These are phyloP conservation scores for Sicyos edulis DNA, from an alignment of 306 rosid species.

Conservation along the genomic window DNA sequence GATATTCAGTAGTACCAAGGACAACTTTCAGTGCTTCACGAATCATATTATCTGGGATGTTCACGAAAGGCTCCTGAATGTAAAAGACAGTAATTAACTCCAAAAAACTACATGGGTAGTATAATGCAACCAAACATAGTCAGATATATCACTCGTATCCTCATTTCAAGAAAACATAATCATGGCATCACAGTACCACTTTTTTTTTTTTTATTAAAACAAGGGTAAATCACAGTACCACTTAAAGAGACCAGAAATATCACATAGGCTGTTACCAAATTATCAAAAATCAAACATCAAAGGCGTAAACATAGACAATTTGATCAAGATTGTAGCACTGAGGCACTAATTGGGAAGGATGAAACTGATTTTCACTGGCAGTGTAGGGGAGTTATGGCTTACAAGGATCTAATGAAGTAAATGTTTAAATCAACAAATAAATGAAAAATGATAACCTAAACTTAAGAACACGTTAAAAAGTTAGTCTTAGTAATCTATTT, in stretches of 20 bases:
- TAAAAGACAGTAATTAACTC: background rate
- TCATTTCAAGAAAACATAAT: background rate
- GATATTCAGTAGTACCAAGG: conserved; percentile 51
- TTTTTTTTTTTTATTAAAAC: too few relatives aligned
- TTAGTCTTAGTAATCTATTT: background rate
- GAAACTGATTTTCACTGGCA: background rate
- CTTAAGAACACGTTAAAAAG: background rate
- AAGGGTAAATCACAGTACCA: conserved; percentile 12
- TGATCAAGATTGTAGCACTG: background rate
- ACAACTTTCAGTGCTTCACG: conserved; percentile 88
- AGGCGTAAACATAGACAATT: background rate
- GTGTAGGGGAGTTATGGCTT: background rate
- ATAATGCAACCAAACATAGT: background rate
- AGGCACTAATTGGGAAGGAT: background rate
- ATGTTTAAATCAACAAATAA: background rate
- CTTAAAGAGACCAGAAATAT: background rate
- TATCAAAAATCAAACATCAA: background rate
- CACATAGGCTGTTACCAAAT: background rate
- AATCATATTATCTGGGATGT: conserved; percentile 82
- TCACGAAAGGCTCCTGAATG: conserved; percentile 91
- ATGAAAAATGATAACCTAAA: background rate
- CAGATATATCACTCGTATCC: background rate
- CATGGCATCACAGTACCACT: too few relatives aligned
- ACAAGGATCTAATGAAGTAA: background rate
- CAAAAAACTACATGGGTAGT: too few relatives aligned